Evolutionary conservation across 2,329 filamentous ascomycete species (phyloP).

Genomic region (Exophiala viscosa): DNA sequence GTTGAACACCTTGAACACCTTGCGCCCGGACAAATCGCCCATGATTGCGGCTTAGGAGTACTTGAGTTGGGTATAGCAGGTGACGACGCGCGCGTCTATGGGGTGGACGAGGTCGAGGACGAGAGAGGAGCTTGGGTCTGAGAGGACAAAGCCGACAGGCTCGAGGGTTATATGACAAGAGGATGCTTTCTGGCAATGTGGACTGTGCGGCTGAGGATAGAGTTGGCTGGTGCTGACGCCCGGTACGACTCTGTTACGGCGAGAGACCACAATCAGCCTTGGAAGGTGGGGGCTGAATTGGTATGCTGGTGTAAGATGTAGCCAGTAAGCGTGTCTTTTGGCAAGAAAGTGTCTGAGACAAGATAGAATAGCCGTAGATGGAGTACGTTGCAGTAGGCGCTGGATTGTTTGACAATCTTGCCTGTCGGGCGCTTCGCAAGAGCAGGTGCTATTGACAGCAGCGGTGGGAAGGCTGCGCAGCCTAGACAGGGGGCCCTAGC

Average conservation of each 20-base stretch:
- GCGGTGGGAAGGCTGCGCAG: too few species aligned
- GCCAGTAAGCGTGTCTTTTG: slow-evolving; percentile 12
- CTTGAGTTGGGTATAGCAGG: background rate
- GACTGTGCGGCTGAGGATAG: slow-evolving; percentile 23
- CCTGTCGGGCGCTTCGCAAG: too few species aligned
- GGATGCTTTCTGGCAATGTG: slow-evolving; percentile 3
- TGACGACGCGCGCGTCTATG: background rate
- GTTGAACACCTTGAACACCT: slow-evolving; percentile 99
- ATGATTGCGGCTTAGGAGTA: slow-evolving; percentile 38
- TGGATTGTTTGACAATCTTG: too few species aligned
- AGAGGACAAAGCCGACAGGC: slow-evolving; percentile 3
- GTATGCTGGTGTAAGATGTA: slow-evolving; percentile 21
- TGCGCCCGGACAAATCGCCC: slow-evolving; percentile 66
- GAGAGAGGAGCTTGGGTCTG: slow-evolving; percentile 1
- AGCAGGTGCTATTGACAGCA: too few species aligned
- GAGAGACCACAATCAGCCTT: slow-evolving; percentile 9
- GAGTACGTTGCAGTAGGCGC: too few species aligned
- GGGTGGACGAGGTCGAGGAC: background rate
- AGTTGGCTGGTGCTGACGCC: slow-evolving; percentile 25
- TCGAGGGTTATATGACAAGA: slow-evolving; percentile 5
- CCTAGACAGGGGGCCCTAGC: too few species aligned
- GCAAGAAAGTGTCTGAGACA: background rate
- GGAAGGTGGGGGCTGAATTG: slow-evolving; percentile 18
- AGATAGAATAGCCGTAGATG: too few species aligned
- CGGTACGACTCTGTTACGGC: slow-evolving; percentile 11